Conservation (phyloP, 495 filamentous ascomycete species). For the Oidiodendron maius region DNA sequence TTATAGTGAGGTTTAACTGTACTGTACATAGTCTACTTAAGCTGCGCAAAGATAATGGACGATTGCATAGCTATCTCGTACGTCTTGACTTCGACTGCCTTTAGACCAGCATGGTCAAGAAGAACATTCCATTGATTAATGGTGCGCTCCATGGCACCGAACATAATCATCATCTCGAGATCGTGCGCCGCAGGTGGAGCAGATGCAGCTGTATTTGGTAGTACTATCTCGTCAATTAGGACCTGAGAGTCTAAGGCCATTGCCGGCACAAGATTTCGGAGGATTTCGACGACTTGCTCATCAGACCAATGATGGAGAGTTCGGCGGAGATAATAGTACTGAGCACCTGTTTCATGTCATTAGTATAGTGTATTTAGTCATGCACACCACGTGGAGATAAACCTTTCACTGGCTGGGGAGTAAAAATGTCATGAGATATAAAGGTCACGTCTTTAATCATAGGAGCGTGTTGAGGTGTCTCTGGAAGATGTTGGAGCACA, state of each 20-base stretch:
- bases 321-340: conserved; percentile 28
- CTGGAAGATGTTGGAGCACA: no score
- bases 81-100: conserved; percentile 22
- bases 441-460: no score
- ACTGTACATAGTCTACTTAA: no score
- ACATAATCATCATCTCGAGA: conserved; percentile 31
- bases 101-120: conserved; percentile 2
- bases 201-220: conserved; percentile 28
- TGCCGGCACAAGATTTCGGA: conserved; percentile 24
- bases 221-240: conserved; percentile 36
- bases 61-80: no score
- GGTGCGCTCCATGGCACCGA: conserved; percentile 21
- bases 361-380: no score
- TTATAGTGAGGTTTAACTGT: no score
- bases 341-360: conserved; percentile 26
- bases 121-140: not conserved
- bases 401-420: no score
- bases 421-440: no score
- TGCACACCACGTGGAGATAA: no score
- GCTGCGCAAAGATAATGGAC: no score
- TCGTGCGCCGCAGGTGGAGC: conserved; percentile 29
- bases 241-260: conserved; percentile 31
- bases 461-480: no score
- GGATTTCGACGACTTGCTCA: conserved; percentile 10
- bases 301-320: conserved; percentile 24